Percentiles rank a stretch among this genome's conserved stretches.
Conservation (phyloP, 768 basidiomycete species). For the Hortiboletus flavorubellus region DNA sequence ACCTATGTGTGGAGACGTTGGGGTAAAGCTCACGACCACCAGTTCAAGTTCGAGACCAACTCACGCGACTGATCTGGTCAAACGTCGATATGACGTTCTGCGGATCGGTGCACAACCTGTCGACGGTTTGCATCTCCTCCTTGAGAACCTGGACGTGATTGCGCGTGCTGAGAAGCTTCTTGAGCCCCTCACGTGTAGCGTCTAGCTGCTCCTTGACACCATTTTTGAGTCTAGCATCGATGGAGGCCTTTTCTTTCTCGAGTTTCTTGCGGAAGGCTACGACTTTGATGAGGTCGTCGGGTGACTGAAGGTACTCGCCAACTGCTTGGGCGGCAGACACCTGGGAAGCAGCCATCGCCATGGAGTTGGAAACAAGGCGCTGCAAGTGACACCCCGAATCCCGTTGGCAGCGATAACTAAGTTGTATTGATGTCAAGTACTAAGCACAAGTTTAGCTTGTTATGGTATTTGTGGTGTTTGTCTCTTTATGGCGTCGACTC, state of each 20-base stretch:
- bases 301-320: constrained; percentile 88
- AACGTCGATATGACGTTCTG: constrained; percentile 78
- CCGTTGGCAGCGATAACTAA: too few species aligned
- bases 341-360: constrained; percentile 45
- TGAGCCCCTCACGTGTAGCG: constrained; percentile 82
- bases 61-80: constrained; percentile 91
- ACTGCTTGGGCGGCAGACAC: constrained; percentile 84
- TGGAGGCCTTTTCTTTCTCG: constrained; percentile 93
- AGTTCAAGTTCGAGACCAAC: constrained; percentile 24
- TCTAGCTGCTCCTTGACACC: constrained; percentile 93
- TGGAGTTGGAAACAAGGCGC: neutral
- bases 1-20: constrained; percentile 55
- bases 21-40: neutral
- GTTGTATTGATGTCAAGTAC: too few species aligned
- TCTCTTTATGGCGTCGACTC: constrained; percentile 5
- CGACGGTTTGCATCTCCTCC: constrained; percentile 82
- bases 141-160: constrained; percentile 76
- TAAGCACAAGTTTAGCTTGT: too few species aligned
- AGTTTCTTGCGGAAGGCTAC: constrained; percentile 88
- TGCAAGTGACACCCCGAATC: too few species aligned
- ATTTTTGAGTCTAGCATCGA: constrained; percentile 84
- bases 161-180: constrained; percentile 74
- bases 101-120: constrained; percentile 73
- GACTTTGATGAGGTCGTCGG: constrained; percentile 90
- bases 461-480: neutral